phyloP scores from a whole-genome alignment of 2,329 filamentous ascomycete genomes.

The Raffaelea albimanens region DNA sequence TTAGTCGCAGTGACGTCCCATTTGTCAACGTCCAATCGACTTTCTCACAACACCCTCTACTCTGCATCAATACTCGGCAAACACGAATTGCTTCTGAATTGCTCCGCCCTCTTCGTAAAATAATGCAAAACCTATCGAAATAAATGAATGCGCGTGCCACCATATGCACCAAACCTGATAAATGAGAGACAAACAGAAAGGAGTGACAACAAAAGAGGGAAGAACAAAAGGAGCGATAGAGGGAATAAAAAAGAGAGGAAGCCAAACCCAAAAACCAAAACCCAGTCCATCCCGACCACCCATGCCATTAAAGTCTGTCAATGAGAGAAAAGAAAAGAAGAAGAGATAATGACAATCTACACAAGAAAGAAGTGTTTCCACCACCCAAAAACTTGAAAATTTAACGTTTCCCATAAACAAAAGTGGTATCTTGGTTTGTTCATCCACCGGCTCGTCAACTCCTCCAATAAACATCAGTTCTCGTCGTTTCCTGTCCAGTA shows the following conservation, averaged over 20 bases:
- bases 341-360: not conserved
- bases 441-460: not conserved
- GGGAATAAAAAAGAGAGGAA: not conserved
- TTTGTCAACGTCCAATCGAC: too few species aligned
- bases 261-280: not conserved
- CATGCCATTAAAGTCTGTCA: not conserved
- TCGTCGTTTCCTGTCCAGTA: too few species aligned
- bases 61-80: too few species aligned
- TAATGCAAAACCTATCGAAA: not conserved
- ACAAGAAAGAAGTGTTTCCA: not conserved
- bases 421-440: not conserved
- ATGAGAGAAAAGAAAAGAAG: not conserved
- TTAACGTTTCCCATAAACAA: not conserved
- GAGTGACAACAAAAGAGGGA: not conserved
- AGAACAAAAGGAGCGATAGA: not conserved
- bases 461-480: too few species aligned
- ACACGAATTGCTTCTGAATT: not conserved
- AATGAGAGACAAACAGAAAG: not conserved
- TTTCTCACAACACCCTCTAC: too few species aligned
- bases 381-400: not conserved
- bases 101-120: not conserved
- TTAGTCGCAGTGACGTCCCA: too few species aligned
- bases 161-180: not conserved
- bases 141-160: too few species aligned
- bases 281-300: not conserved